Base-by-base conservation (phyloP, 768 basidiomycete genomes). In the Amanita polypyramis region DNA sequence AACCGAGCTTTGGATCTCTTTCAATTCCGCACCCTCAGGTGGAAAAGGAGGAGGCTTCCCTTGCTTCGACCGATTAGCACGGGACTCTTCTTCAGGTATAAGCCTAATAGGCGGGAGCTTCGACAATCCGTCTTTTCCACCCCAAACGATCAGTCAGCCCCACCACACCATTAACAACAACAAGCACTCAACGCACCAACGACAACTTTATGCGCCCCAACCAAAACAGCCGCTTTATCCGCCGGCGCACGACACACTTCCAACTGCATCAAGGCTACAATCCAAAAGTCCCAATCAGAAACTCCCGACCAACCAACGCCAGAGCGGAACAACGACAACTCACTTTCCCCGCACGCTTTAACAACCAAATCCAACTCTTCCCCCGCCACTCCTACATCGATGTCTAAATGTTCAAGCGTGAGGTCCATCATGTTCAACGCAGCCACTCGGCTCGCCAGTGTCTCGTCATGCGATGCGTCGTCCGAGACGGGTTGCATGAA, bases 401-500 rank as follows among this genome's bases (percentile, higher is more conserved):
- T 75, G 12, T 94, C 95, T 1, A 99, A 77, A 65, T 98, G 93
- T 33, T 85, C 83, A 8, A 98, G 68, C 2, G 81, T 75, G 0
- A 99, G 70, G 61, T 97, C 95, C 1, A 98, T 71, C 73, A 93
- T 77, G 55, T 94, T 93, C 38, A 99, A 70, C 1, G 93, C 94
- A 11, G 91, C 90, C 12, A 97, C 82, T 4, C 94, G 80, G 58
- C 81, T 86, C 0, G 93, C 80, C 3, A 99, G 69, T 0, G 90
- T 85, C 56, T 90, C 89, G 59, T 99, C 93, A 59, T 96, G 94
- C 1, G 82, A 82, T 0, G 76, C 70, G 57, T 99, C 95, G 15
- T 77, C 76, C 2, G 80, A 71, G 1, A 66, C 62, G 3, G 72
- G 67, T 14, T 85, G 88, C 45, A 81, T 75, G 65, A 92, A 96